phyloP scores from a whole-genome alignment of 495 filamentous ascomycete genomes.

The Trichoderma asperelloides region DNA sequence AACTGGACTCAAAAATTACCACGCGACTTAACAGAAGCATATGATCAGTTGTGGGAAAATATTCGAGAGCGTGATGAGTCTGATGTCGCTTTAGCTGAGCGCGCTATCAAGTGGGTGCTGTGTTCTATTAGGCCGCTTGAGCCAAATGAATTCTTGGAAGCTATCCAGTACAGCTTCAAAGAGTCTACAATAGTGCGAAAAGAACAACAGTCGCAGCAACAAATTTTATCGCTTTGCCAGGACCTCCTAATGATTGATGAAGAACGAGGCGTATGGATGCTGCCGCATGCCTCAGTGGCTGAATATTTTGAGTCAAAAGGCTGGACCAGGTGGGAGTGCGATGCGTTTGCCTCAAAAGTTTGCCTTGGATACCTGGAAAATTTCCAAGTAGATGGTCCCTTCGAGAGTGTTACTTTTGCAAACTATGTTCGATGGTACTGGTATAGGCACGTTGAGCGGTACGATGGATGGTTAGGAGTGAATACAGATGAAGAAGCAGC shows the following conservation, averaged over 20 bases:
- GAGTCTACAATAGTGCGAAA: not conserved
- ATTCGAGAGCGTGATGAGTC: not conserved
- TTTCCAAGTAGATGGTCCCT: not conserved
- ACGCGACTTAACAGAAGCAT: constrained; percentile 20
- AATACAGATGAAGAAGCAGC: not conserved
- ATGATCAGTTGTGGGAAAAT: constrained; percentile 26
- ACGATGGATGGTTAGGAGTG: not conserved
- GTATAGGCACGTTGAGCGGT: not conserved
- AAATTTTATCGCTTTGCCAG: not conserved
- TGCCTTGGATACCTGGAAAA: not conserved
- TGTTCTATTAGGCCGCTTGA: not conserved
- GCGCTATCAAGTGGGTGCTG: not conserved
- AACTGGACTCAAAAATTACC: constrained; percentile 25
- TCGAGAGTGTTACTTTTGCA: not conserved
- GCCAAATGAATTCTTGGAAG: not conserved
- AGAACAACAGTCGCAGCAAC: not conserved
- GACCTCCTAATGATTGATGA: not conserved
- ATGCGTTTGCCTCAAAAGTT: not conserved
- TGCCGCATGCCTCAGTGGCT: not conserved
- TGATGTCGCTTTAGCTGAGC: not conserved
- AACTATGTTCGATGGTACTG: not conserved
- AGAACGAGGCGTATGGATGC: not conserved
- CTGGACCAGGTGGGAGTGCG: not conserved
- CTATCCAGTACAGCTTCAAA: not conserved
- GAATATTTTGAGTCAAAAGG: not conserved